Evolutionary conservation across 352 stramenopile species (phyloP), one percentile per base, ranked within the genome.

Genomic region (Phytophthora chlamydospora): DNA sequence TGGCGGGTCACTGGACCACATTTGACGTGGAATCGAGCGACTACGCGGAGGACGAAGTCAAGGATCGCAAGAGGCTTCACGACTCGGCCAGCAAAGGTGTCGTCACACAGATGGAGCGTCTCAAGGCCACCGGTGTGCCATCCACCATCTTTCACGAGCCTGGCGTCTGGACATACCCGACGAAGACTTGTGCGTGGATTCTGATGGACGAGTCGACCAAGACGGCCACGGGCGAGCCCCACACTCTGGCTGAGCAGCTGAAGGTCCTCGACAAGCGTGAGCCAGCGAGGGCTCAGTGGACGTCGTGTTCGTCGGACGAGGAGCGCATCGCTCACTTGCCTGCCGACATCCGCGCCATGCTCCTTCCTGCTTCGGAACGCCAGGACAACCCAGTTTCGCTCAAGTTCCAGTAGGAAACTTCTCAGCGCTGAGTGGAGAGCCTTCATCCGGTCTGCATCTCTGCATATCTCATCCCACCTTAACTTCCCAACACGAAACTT

Each of bases 151-250:
- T 33, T 2, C 9, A 47, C 6, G 41, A 47, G 19, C 41, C 41
- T 34, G 21, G 41, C 6, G 41, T 47, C 11, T 47, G 41, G 41
- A 33, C n/a, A 14, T 47, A 47, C 19, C 41, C 41, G 3, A 19
- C 41, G 13, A 47, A 32, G 19, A n/a, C 19, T 12, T 47, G 41
- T 11, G 11, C 13, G 0, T 47, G 41, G 41, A 47, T 47, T 11
- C 5, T n/a, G 41, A 47, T 47, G 41, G 17, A 47, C 41, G 5
- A 13, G 11, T n/a, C 3, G 16, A n/a, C 19, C 9, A 8, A 32
- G 17, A 47, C 27, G 0, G 21, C 27, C 3, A 2, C 2, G 17
- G 17, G 40, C 1, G 5, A 47, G 11, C n/a, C n/a, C 8, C n/a
- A 47, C 41, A 17, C 41, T n/a, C 6, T 13, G 8, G 31, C 6